A percentile compares a stretch with the other conserved stretches of the same genome.
These are phyloP conservation scores for Candida boleticola DNA, from an alignment of 805 yeast species.

Conservation along the genomic window DNA sequence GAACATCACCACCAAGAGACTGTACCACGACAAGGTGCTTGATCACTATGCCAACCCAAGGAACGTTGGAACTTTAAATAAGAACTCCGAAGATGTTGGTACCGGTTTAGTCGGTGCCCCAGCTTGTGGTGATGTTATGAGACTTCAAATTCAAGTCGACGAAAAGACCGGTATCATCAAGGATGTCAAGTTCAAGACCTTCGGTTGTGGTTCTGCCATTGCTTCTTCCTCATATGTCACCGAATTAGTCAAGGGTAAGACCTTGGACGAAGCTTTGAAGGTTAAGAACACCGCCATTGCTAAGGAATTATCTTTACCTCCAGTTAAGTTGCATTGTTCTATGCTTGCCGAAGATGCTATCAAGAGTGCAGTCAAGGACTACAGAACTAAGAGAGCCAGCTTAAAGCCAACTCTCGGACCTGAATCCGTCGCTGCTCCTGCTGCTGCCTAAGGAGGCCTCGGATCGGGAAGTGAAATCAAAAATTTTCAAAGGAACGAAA, in stretches of 20 bases:
- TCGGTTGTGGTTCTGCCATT: constrained; percentile 99
- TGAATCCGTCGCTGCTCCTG: constrained; percentile 36
- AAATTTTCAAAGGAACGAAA: too few relatives aligned
- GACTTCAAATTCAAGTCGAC: constrained; percentile 89
- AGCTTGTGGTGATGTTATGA: constrained; percentile 99
- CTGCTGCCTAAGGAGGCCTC: constrained; percentile 3
- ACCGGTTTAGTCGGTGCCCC: constrained; percentile 99
- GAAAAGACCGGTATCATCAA: constrained; percentile 87
- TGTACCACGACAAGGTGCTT: constrained; percentile 89
- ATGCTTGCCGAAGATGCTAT: constrained; percentile 99
- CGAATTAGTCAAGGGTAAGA: constrained; percentile 91
- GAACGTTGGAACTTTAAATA: constrained; percentile 91
- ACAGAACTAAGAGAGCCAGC: constrained; percentile 70
- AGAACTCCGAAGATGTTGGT: constrained; percentile 74
- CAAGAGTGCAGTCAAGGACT: constrained; percentile 94
- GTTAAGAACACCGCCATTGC: constrained; percentile 95
- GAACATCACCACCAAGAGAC: constrained; percentile 19
- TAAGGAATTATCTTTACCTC: constrained; percentile 90
- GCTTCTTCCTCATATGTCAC: constrained; percentile 95
- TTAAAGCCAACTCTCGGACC: constrained; percentile 61
- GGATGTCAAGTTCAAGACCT: constrained; percentile 96
- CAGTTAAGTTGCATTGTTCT: constrained; percentile 95
- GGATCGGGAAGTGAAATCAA: too few relatives aligned
- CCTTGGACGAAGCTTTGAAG: constrained; percentile 87
- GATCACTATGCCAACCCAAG: constrained; percentile 97